phyloP scores from a whole-genome alignment of 768 basidiomycete species.

The Rhodotorula sphaerocarpa region DNA sequence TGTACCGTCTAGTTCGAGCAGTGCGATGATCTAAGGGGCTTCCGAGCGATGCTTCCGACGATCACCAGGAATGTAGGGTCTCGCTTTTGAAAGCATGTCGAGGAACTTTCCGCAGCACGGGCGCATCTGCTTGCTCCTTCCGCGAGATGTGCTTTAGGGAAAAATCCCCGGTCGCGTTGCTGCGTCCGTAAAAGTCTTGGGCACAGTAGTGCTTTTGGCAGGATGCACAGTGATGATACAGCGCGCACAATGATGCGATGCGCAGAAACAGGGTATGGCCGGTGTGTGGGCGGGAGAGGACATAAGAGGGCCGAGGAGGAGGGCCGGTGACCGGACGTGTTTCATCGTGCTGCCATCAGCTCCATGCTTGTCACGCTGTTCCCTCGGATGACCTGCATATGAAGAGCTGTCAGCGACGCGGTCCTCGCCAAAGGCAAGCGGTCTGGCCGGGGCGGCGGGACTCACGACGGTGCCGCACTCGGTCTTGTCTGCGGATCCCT shows the following conservation, averaged over 20 bases:
- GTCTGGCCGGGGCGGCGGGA: slow-evolving; percentile 21
- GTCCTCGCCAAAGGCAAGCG: background rate
- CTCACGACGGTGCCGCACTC: slow-evolving; percentile 70
- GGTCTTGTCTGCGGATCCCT: slow-evolving; percentile 75
- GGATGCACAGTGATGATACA: too few relatives aligned
- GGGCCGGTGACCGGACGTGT: too few relatives aligned
- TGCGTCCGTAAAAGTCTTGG: too few relatives aligned
- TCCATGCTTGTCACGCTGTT: slow-evolving; percentile 97
- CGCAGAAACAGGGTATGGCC: background rate
- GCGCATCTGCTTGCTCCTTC: too few relatives aligned
- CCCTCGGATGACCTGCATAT: slow-evolving; percentile 76
- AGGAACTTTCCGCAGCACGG: too few relatives aligned
- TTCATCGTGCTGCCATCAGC: slow-evolving; percentile 40
- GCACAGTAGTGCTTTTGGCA: too few relatives aligned
- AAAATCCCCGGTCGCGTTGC: too few relatives aligned
- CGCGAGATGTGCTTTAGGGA: too few relatives aligned
- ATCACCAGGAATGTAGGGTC: too few relatives aligned
- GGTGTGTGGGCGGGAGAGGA: background rate
- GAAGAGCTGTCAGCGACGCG: background rate
- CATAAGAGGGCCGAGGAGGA: too few relatives aligned
- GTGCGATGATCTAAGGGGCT: background rate
- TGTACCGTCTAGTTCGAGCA: background rate
- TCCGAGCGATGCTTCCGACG: background rate
- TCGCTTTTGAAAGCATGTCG: too few relatives aligned
- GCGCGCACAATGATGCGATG: too few relatives aligned